Conservation (phyloP, 73 alveolate genomes). For the Stentor coeruleus region DNA sequence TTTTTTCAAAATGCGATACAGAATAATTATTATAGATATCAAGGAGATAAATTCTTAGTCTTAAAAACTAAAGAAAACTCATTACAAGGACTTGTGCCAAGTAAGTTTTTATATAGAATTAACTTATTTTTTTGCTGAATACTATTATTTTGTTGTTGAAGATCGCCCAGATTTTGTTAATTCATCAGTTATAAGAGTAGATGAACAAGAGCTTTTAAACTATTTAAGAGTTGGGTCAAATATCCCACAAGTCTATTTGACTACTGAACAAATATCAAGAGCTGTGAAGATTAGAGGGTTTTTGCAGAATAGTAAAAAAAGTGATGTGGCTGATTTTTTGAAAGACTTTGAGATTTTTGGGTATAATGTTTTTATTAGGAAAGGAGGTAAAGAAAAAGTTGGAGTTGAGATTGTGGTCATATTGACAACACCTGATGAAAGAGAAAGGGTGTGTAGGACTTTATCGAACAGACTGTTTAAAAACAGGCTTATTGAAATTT, state of each 20-base stretch:
- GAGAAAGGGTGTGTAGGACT: not conserved
- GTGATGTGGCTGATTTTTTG: not conserved
- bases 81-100: not conserved
- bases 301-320: not conserved
- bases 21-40: not conserved
- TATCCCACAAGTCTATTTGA: not conserved
- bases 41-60: not conserved
- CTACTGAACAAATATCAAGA: not conserved
- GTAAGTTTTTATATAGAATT: not conserved
- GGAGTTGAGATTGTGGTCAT: not conserved
- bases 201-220: not conserved
- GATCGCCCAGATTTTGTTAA: not conserved
- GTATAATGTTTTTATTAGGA: not conserved
- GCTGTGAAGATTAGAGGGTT: constrained; percentile 5
- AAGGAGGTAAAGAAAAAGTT: not conserved
- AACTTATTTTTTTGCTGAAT: not conserved
- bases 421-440: not conserved
- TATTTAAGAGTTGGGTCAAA: not conserved
- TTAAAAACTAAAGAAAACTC: not conserved
- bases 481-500: not conserved
- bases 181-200: not conserved
- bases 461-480: not conserved
- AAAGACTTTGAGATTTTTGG: not conserved
- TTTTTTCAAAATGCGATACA: not conserved
- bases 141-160: not conserved